A percentile compares a stretch with the other conserved stretches of the same genome.
These are phyloP conservation scores for Azolla pinnata DNA, from an alignment of 75 land plant species.

Conservation along the genomic window DNA sequence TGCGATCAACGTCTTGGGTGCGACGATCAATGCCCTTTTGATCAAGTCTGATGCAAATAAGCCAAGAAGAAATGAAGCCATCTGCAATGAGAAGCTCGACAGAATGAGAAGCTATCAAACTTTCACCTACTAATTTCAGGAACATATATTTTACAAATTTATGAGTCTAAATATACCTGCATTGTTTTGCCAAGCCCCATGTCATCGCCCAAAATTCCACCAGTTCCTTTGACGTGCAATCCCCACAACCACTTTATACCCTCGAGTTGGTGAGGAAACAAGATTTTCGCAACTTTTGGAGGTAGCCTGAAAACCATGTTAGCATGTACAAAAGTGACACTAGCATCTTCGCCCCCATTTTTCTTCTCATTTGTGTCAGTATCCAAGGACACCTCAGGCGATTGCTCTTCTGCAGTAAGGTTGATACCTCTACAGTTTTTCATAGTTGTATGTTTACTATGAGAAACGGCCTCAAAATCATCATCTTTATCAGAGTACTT, in stretches of 20 bases:
- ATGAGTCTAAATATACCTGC: slow-evolving; percentile 52
- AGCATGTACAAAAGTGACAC: slow-evolving; percentile 24
- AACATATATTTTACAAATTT: no score
- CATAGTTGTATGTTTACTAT: neutral
- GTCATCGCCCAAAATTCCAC: slow-evolving; percentile 97
- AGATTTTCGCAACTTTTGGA: slow-evolving; percentile 40
- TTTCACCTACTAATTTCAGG: no score
- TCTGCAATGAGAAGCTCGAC: no score
- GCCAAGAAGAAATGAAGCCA: slow-evolving; percentile 76
- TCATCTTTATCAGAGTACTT: neutral
- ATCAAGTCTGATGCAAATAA: slow-evolving; percentile 62
- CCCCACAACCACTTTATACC: slow-evolving; percentile 91
- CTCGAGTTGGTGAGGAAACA: slow-evolving; percentile 83
- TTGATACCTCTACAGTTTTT: neutral
- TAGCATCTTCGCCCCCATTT: slow-evolving; percentile 19
- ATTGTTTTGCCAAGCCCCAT: slow-evolving; percentile 99
- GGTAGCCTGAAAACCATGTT: slow-evolving; percentile 34
- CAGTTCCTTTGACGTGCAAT: slow-evolving; percentile 57
- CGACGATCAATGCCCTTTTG: slow-evolving; percentile 72
- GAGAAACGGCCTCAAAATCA: neutral
- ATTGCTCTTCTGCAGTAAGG: neutral
- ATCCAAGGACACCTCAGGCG: slow-evolving; percentile 10
- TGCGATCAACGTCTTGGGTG: slow-evolving; percentile 82
- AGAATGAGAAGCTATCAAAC: no score
- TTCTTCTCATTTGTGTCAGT: slow-evolving; percentile 4